A percentile compares a stretch with the other conserved stretches of the same genome.
Conservation (phyloP, 139 green algal species). For the Chlorella sp. region DNA sequence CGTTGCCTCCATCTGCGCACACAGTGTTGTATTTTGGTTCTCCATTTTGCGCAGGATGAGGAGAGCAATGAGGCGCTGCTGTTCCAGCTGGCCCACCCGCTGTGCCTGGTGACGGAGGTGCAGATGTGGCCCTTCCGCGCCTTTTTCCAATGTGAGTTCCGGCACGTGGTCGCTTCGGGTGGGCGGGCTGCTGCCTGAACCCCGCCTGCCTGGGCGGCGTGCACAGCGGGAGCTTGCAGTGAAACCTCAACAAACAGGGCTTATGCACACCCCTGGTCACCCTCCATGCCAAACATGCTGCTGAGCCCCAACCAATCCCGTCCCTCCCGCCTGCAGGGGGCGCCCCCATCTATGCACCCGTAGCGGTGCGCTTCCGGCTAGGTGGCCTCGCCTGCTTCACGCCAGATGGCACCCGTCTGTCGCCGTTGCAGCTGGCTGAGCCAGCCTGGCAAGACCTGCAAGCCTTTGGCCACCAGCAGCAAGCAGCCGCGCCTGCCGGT, state of each 20-base stretch:
- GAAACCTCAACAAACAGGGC: too few relatives aligned
- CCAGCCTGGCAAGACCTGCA: too few relatives aligned
- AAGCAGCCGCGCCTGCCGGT: not conserved
- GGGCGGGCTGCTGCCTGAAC: too few relatives aligned
- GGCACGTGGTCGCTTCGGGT: too few relatives aligned
- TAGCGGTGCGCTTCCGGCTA: slow-evolving; percentile 37
- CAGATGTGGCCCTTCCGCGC: slow-evolving; percentile 51
- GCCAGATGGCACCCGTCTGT: not conserved
- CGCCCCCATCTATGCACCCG: slow-evolving; percentile 46
- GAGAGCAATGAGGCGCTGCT: slow-evolving; percentile 34
- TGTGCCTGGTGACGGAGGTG: slow-evolving; percentile 50
- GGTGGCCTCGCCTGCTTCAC: slow-evolving; percentile 45
- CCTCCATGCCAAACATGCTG: too few relatives aligned
- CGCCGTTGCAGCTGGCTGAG: not conserved
- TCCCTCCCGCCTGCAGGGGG: slow-evolving; percentile 1
- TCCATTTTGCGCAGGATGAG: slow-evolving; percentile 7
- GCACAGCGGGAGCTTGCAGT: too few relatives aligned
- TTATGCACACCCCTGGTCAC: too few relatives aligned
- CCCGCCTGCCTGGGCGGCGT: too few relatives aligned
- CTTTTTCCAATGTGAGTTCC: slow-evolving; percentile 51
- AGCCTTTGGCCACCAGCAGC: too few relatives aligned
- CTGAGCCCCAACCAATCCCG: too few relatives aligned
- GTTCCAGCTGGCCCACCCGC: slow-evolving; percentile 50
- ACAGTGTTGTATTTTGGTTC: too few relatives aligned
- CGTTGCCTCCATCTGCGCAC: too few relatives aligned